Evolutionary conservation across 1,284 basidiomycete genomes (phyloP).

Genomic region (Cutaneotrichosporon sp.): DNA sequence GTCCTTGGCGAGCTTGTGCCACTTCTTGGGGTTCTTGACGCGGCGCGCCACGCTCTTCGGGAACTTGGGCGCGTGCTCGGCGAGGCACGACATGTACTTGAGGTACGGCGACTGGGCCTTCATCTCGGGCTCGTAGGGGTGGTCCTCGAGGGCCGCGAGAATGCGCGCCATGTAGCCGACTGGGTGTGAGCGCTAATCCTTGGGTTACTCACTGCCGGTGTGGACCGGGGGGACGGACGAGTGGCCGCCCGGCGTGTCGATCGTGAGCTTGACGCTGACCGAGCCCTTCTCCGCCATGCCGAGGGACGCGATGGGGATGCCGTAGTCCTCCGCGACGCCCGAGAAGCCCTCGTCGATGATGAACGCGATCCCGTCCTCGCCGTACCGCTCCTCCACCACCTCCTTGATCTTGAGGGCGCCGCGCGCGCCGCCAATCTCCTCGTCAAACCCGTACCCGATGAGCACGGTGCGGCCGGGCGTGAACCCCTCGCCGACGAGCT

Average conservation of each 20-base stretch:
- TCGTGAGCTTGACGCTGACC: constrained; percentile 43
- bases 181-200: constrained; percentile 25
- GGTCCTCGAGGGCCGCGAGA: constrained; percentile 46
- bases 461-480: constrained; percentile 56
- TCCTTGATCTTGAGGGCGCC: constrained; percentile 49
- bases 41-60: constrained; percentile 40
- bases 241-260: constrained; percentile 53
- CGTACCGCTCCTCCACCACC: constrained; percentile 51
- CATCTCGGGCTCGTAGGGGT: constrained; percentile 49
- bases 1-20: constrained; percentile 53
- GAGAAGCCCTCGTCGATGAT: constrained; percentile 57
- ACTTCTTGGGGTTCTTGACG: constrained; percentile 49
- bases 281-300: constrained; percentile 58
- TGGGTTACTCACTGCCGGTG: constrained; percentile 53
- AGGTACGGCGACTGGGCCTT: constrained; percentile 52
- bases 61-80: constrained; percentile 55
- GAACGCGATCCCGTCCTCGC: constrained; percentile 52
- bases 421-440: constrained; percentile 51
- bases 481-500: constrained; percentile 55
- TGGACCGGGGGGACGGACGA: constrained; percentile 52
- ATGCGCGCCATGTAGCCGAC: constrained; percentile 53
- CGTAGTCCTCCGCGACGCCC: constrained; percentile 47
- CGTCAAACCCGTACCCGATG: constrained; percentile 59
- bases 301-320: constrained; percentile 48
- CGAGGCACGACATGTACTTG: constrained; percentile 56